Percentiles rank a stretch among this genome's conserved stretches.
Evolutionary conservation across 2,329 filamentous ascomycete genomes (phyloP).

Genomic region (Teratosphaeria destructans): DNA sequence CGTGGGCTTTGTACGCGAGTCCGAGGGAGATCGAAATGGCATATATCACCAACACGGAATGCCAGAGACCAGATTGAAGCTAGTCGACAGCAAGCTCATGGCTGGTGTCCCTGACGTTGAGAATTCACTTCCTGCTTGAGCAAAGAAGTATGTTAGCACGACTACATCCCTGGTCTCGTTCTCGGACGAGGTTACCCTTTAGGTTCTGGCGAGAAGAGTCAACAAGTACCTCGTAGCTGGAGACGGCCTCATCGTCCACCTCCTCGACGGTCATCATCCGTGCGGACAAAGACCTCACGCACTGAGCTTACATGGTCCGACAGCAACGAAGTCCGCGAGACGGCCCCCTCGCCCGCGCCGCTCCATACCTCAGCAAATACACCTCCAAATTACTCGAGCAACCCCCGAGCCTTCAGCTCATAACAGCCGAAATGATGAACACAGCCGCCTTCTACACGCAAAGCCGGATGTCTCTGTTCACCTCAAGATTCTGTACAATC

Average conservation of each 20-base stretch:
- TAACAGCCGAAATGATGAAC: slow-evolving; percentile 61
- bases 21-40: slow-evolving; percentile 50
- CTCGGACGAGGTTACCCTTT: slow-evolving; percentile 56
- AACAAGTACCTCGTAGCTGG: slow-evolving; percentile 59
- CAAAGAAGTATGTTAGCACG: slow-evolving; percentile 52
- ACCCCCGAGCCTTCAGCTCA: slow-evolving; percentile 46
- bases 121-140: slow-evolving; percentile 52
- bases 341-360: slow-evolving; percentile 54
- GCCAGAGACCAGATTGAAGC: slow-evolving; percentile 46
- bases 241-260: slow-evolving; percentile 48
- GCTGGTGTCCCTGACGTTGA: slow-evolving; percentile 47
- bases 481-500: too few species aligned
- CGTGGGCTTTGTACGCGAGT: slow-evolving; percentile 61
- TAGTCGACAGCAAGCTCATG: slow-evolving; percentile 38
- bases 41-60: slow-evolving; percentile 54
- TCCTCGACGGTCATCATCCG: slow-evolving; percentile 50
- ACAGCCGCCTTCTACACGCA: slow-evolving; percentile 47
- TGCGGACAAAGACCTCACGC: slow-evolving; percentile 45
- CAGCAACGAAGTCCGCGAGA: slow-evolving; percentile 53
- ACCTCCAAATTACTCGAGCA: slow-evolving; percentile 43
- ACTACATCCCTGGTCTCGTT: slow-evolving; percentile 64
- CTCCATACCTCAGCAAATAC: slow-evolving; percentile 41
- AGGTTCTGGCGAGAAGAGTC: slow-evolving; percentile 53
- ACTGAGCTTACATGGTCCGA: slow-evolving; percentile 44
- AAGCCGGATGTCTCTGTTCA: slow-evolving; percentile 31